Percentiles rank a stretch among this genome's conserved stretches.
These are phyloP conservation scores for Tetrapisispora arboricola DNA, from an alignment of 805 yeast genomes.

Conservation along the genomic window DNA sequence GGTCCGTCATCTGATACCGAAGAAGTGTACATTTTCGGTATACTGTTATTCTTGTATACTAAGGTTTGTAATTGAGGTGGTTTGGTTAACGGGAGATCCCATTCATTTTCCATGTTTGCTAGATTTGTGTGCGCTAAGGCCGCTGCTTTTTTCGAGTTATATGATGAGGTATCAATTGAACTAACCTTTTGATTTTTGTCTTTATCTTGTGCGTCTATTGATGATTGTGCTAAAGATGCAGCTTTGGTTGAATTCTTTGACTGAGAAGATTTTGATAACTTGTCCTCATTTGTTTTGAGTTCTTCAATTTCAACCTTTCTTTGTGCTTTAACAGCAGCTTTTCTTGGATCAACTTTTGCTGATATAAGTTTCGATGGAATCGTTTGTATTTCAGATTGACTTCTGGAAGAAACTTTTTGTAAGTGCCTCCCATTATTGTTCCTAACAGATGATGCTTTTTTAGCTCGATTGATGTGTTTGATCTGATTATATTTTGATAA, in stretches of 20 bases:
- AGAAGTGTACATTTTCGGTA: background rate
- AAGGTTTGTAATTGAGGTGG: background rate
- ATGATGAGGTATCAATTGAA: constrained; percentile 1
- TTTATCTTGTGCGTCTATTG: background rate
- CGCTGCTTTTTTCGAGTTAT: constrained; percentile 13
- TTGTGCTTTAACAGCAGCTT: background rate
- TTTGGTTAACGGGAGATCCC: constrained; percentile 4
- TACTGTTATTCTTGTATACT: background rate
- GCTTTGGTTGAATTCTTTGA: background rate
- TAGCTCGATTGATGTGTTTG: too few relatives aligned
- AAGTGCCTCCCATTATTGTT: too few relatives aligned
- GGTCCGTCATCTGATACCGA: background rate
- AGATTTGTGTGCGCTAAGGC: constrained; percentile 16
- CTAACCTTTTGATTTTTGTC: too few relatives aligned
- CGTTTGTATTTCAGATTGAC: too few relatives aligned
- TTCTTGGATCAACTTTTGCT: background rate
- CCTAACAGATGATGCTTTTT: background rate
- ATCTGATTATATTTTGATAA: too few relatives aligned
- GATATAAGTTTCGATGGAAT: too few relatives aligned
- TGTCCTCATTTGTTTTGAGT: too few relatives aligned
- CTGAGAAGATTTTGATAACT: background rate
- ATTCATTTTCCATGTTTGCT: constrained; percentile 6
- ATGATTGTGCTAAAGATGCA: background rate
- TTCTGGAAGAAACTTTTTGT: too few relatives aligned
- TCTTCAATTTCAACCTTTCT: background rate